Percentiles rank a stretch among this genome's conserved stretches.
phyloP scores from a whole-genome alignment of 768 basidiomycete genomes.

The Termitomyces eurrhizus region DNA sequence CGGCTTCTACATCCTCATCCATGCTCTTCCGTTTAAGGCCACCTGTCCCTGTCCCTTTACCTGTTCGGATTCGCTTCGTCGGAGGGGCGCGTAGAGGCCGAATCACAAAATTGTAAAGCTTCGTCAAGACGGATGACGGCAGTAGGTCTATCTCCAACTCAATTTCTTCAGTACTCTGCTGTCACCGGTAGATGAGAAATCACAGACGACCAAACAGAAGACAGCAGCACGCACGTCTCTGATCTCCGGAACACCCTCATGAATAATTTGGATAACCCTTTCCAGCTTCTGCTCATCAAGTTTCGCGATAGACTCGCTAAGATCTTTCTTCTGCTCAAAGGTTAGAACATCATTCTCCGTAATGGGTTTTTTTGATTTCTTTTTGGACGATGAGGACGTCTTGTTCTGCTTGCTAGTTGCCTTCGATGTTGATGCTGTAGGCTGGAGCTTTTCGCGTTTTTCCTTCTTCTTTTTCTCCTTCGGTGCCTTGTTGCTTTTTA shows the following conservation, averaged over 20 bases:
- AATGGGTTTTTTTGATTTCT: conserved; percentile 62
- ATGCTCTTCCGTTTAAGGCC: conserved; percentile 92
- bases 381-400: conserved; percentile 39
- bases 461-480: conserved; percentile 75
- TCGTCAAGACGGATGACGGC: conserved; percentile 81
- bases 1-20: conserved; percentile 95
- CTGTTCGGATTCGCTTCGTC: conserved; percentile 57
- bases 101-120: conserved; percentile 94
- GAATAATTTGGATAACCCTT: conserved; percentile 92
- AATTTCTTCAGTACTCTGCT: conserved; percentile 93
- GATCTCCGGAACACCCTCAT: conserved; percentile 90
- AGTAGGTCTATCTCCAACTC: conserved; percentile 96
- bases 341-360: conserved; percentile 81
- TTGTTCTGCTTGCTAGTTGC: conserved; percentile 46
- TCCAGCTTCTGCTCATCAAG: conserved; percentile 83
- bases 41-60: conserved; percentile 84
- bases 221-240: conserved; percentile 66
- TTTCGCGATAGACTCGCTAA: conserved; percentile 89
- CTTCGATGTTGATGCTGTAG: conserved; percentile 66
- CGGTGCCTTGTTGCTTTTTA: conserved; percentile 51
- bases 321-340: conserved; percentile 97
- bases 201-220: conserved; percentile 4
- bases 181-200: conserved; percentile 11
- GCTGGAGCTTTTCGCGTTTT: conserved; percentile 44
- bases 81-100: conserved; percentile 69